Evolutionary conservation across 2,329 filamentous ascomycete species (phyloP).

Genomic region (Scleromitrula shiraiana): DNA sequence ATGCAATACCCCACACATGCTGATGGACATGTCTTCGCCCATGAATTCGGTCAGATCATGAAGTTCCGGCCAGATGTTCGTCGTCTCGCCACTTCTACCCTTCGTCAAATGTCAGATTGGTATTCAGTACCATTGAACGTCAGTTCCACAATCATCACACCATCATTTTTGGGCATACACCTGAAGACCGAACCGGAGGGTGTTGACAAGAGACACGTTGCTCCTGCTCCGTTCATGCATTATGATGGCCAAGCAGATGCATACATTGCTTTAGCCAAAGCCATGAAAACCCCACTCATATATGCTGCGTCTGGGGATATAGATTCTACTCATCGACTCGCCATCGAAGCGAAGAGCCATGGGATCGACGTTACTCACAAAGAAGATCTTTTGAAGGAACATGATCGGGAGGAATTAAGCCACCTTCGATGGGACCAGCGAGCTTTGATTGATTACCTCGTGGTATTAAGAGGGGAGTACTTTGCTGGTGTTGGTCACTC

Average conservation of each 20-base stretch:
- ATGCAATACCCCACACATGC: slow-evolving; percentile 21
- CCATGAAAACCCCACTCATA: slow-evolving; percentile 28
- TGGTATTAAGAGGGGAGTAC: slow-evolving; percentile 36
- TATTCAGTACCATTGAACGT: slow-evolving; percentile 11
- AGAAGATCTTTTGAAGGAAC: slow-evolving; percentile 35
- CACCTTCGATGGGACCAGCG: slow-evolving; percentile 40
- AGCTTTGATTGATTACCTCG: slow-evolving; percentile 42
- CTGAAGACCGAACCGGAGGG: slow-evolving; percentile 26
- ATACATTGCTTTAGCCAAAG: slow-evolving; percentile 31
- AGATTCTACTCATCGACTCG: slow-evolving; percentile 32
- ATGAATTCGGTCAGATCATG: slow-evolving; percentile 19
- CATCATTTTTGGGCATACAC: slow-evolving; percentile 21
- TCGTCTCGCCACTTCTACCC: slow-evolving; percentile 18
- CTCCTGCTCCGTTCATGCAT: slow-evolving; percentile 17
- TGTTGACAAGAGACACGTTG: slow-evolving; percentile 28
- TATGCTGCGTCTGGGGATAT: slow-evolving; percentile 39
- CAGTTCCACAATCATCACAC: slow-evolving; percentile 6
- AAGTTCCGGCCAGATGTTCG: slow-evolving; percentile 21
- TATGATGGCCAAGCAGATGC: slow-evolving; percentile 32
- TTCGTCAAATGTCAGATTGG: slow-evolving; percentile 10
- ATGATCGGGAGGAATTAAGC: slow-evolving; percentile 26
- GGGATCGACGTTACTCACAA: slow-evolving; percentile 37
- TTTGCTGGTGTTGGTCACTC: slow-evolving; percentile 39
- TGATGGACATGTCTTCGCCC: slow-evolving; percentile 18
- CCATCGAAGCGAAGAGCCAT: slow-evolving; percentile 29